Evolutionary conservation across 169 alveolate genomes (phyloP), one percentile per base, ranked within the genome.

Genomic region (Cryptosporidium baileyi): DNA sequence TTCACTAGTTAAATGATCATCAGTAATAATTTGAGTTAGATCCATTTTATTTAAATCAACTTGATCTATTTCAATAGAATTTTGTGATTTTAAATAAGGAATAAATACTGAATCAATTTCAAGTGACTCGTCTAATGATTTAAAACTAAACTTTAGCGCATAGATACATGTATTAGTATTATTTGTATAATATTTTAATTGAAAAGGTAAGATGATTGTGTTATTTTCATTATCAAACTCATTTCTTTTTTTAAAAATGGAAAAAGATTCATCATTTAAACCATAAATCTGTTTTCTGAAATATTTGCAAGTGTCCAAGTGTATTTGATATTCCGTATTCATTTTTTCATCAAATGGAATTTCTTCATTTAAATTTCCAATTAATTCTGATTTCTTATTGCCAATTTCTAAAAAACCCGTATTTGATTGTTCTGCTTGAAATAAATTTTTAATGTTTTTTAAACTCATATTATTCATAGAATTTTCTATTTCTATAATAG

Each of bases 41-140:
- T 19, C 15, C 61, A 15, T 63, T 9, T 45, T 54, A n/a, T 63
- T 54, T n/a, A 63, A 9, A 15, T 63, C 61, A 15, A 38, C 61
- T 26, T n/a, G 30, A 11, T 63, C 80, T n/a, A 63, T 2, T 43
- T 63, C 61, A 24, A n/a, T 49, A 43, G 45, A 17, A 38, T 24
- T 38, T 36, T 51, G 67, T 17, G 85, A 41, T 36, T 41, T 74
- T n/a, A 74, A 74, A 44, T 36, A 74, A 19, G 85, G 85, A 19
- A 74, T 57, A 38, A 24, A 32, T 19, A 74, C 67, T 41, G 67
- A 49, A 2, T 57, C 26, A 19, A 57, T 57, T 32, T 36, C 74
- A 22, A 54, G 38, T 19, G 67, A 74, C 9, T 74, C 36, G 34
- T 74, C 43, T 4, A 47, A 40, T 2, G 65, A 74, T 36, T 54